Evolutionary conservation across 352 stramenopile genomes (phyloP), one percentile per base, ranked within the genome.

Genomic region (Lagenidium sp.): DNA sequence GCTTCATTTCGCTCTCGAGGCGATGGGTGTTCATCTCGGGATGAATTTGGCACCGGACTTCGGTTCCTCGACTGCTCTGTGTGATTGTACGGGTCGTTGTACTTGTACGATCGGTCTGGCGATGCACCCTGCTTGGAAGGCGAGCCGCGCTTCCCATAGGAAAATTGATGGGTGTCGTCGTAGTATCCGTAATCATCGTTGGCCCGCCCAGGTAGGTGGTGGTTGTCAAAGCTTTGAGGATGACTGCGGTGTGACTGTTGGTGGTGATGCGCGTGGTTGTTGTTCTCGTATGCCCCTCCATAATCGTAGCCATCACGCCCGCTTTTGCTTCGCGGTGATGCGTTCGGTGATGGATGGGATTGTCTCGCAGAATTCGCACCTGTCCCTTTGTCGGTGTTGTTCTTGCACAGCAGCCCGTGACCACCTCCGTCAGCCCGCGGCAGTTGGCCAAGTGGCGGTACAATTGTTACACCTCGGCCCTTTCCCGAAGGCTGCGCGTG

Each of bases 1-100:
- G 50, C 59, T 35, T 90, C 69, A 36, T 85, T 82, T 23, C 74
- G 59, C 26, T 85, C 72, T 16, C 60, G 61, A 22, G 68, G 71
- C 2, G 64, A 83, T 5, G 55, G 63, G 7, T 43, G 47, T 20
- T 73, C 63, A 22, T 77, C 65, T 21, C 50, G 51, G 12, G 41
- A 34, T 1, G 19, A 16, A 35, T 45, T 47, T 13, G 42, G 34
- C 1, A 53, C 43, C 5, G 48, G 49, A 23, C 49, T 63, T 4
- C 44, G 48, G 30, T 57, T 55, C 41, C 45, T 63, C 16, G 44
- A 29, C 13, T 40, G 39, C 13, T 57, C 43, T 1, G 23, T 12
- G 18, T 25, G 12, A 16, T 36, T 30, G 4, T 53, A 25, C 4
- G n/a, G 16, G 12, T 51, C 41, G 21, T 55, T 35, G 26, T 46